A percentile compares a stretch with the other conserved stretches of the same genome.
Evolutionary conservation across 2,329 filamentous ascomycete genomes (phyloP).

Genomic region (Curvularia lunata): DNA sequence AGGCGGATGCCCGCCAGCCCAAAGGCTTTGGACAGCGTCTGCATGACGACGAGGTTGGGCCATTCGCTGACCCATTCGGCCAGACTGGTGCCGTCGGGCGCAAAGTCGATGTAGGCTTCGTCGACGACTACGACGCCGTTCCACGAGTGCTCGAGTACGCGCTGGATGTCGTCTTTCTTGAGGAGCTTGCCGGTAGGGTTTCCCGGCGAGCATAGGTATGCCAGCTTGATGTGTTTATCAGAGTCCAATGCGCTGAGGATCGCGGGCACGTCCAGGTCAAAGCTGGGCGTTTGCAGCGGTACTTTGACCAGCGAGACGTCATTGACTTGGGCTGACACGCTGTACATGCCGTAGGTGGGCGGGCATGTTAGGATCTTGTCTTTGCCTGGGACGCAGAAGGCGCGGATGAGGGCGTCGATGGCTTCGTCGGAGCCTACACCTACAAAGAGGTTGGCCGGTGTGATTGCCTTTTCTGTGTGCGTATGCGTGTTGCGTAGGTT

Average conservation of each 20-base stretch:
- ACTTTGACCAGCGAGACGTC: constrained; percentile 86
- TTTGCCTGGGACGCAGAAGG: constrained; percentile 85
- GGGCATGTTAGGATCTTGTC: constrained; percentile 95
- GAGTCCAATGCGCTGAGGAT: constrained; percentile 70
- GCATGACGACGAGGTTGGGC: constrained; percentile 96
- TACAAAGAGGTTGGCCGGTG: constrained; percentile 86
- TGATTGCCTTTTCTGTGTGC: constrained; percentile 76
- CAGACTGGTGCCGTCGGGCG: constrained; percentile 76
- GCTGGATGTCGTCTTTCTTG: constrained; percentile 73
- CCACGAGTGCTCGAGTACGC: constrained; percentile 86
- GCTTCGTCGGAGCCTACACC: constrained; percentile 97
- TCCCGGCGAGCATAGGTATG: constrained; percentile 92
- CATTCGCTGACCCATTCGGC: constrained; percentile 92
- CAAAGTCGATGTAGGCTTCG: constrained; percentile 97
- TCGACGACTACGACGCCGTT: constrained; percentile 94
- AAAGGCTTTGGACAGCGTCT: constrained; percentile 98
- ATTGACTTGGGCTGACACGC: constrained; percentile 92
- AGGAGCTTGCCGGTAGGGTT: constrained; percentile 89
- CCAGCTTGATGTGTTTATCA: constrained; percentile 76
- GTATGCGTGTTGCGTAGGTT: constrained; percentile 82
- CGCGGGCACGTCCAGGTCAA: constrained; percentile 72
- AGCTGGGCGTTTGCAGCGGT: constrained; percentile 76
- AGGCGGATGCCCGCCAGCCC: constrained; percentile 92
- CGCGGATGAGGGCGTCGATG: constrained; percentile 90
- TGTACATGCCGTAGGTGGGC: constrained; percentile 98